Evolutionary conservation across 495 filamentous ascomycete species (phyloP).

Genomic region (Ascobolus immersus): DNA sequence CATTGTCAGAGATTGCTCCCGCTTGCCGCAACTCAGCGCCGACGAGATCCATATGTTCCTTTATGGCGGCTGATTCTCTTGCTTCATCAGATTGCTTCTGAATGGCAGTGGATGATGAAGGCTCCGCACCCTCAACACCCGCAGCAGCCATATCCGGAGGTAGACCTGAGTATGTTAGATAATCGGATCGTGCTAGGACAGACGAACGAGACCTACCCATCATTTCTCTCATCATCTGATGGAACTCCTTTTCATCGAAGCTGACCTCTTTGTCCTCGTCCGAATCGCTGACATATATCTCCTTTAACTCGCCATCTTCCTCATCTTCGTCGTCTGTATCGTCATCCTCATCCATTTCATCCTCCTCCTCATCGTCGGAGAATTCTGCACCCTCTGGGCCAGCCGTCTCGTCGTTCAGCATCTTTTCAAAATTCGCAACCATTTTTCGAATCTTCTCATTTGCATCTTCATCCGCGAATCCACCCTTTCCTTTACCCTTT

Average conservation of each 20-base stretch:
- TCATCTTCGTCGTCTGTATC: conserved; percentile 35
- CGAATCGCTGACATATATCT: no score
- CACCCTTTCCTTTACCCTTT: conserved; percentile 9
- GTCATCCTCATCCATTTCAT: conserved; percentile 44
- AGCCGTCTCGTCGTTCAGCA: conserved; percentile 50
- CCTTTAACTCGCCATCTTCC: conserved; percentile 20
- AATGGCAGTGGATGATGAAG: no score
- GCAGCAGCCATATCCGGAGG: conserved; percentile 22
- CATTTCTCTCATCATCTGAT: conserved; percentile 79
- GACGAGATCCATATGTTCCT: conserved; percentile 2
- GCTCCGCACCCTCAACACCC: conserved; percentile 18
- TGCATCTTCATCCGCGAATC: conserved; percentile 53
- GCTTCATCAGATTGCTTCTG: conserved; percentile 51
- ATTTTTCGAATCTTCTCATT: conserved; percentile 73
- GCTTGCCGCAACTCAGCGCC: no score
- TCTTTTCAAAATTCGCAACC: conserved; percentile 75
- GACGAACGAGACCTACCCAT: no score
- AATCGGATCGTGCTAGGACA: no score
- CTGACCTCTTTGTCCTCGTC: conserved; percentile 44
- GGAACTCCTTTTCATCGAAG: conserved; percentile 67
- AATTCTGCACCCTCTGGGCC: conserved; percentile 51
- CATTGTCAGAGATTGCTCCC: conserved; percentile 16
- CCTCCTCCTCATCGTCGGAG: conserved; percentile 16
- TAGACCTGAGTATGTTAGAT: no score
- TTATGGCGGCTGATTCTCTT: conserved; percentile 11